Base-by-base conservation (phyloP, 2,329 filamentous ascomycete species). In the Exserohilum turcica region DNA sequence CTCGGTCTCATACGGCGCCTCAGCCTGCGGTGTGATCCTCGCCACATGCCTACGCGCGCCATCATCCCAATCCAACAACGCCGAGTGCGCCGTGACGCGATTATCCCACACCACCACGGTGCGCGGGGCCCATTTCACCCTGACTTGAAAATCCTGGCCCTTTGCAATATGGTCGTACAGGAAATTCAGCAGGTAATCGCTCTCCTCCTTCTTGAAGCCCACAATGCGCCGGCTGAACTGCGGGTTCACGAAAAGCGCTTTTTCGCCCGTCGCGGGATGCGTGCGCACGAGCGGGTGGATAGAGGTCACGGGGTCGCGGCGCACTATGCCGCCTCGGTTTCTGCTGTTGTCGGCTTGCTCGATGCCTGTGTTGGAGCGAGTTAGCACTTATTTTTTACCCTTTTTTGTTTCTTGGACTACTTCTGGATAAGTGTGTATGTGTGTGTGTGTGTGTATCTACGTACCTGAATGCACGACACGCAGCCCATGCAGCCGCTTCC, bases 61-160 rank as follows among this genome's bases (percentile, higher is more conserved):
- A 70, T 85, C 85, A 63, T 88, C 84, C 91, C 91, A 96, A 72
- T 95, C 91, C 3, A 93, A 79, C 33, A 93, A 77, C 2, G 91
- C 91, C 6, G 88, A 88, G 73, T 96, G 91, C 62, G 86, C 83
- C 8, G 89, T 92, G 0, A 92, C 84, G 28, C 90, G 81, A 77
- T 93, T 94, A 72, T 94, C 91, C 90, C 90, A 95, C 0, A 93
- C 86, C 2, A 94, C 89, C 1, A 95, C 90, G 0, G 89, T 93
- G n/a, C 85, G 83, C 37, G 85, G 80, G 63, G 86, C 85, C 91
- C 91, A 95, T 72, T 87, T 89, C 43, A 96, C 82, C 19, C 89
- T 83, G 5, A 81, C 81, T 63, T 92, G 89, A 71, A 91, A 84
- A 67, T 92, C 89, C 43, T 87, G 84, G 16, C 87, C 87, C 35